phyloP scores from a whole-genome alignment of 139 green algal genomes.

The Pseudopediastrum boryanum region DNA sequence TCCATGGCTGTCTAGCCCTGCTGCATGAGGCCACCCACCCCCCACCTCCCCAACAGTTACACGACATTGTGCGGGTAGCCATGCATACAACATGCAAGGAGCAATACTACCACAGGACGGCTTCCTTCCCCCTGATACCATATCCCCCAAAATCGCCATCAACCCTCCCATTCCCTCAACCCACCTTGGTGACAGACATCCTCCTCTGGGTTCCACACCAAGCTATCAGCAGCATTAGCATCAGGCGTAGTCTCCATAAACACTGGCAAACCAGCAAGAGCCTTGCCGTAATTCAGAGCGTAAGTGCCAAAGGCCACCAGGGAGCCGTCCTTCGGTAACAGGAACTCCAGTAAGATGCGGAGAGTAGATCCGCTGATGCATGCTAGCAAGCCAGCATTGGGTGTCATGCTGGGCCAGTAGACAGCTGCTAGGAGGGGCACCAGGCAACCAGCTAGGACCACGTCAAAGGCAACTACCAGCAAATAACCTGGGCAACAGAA shows the following conservation, averaged over 20 bases:
- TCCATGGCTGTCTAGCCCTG: too few relatives aligned
- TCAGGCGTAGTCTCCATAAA: conserved; percentile 29
- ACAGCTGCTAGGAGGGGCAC: conserved; percentile 50
- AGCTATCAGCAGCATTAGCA: neutral
- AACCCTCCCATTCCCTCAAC: too few relatives aligned
- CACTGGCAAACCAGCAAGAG: conserved; percentile 12
- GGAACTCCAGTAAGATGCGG: conserved; percentile 53
- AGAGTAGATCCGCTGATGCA: conserved; percentile 28
- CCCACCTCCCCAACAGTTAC: too few relatives aligned
- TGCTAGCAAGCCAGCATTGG: conserved; percentile 44
- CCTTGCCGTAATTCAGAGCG: conserved; percentile 30
- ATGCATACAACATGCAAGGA: too few relatives aligned
- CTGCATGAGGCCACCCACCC: too few relatives aligned
- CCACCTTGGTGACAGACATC: conserved; percentile 32
- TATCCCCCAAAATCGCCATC: too few relatives aligned
- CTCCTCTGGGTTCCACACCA: conserved; percentile 31
- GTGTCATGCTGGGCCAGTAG: conserved; percentile 35
- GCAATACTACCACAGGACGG: too few relatives aligned
- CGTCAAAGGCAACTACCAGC: conserved; percentile 56
- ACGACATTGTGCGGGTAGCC: too few relatives aligned
- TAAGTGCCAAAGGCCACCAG: conserved; percentile 38
- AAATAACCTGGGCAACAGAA: conserved; percentile 32
- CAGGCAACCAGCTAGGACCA: conserved; percentile 43
- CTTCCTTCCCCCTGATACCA: too few relatives aligned
- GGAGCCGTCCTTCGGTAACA: conserved; percentile 50